These are phyloP conservation scores for Pseudisothecium myosuroides DNA, from an alignment of 225 moss, liverwort and hornwort species.

Conservation along the genomic window DNA sequence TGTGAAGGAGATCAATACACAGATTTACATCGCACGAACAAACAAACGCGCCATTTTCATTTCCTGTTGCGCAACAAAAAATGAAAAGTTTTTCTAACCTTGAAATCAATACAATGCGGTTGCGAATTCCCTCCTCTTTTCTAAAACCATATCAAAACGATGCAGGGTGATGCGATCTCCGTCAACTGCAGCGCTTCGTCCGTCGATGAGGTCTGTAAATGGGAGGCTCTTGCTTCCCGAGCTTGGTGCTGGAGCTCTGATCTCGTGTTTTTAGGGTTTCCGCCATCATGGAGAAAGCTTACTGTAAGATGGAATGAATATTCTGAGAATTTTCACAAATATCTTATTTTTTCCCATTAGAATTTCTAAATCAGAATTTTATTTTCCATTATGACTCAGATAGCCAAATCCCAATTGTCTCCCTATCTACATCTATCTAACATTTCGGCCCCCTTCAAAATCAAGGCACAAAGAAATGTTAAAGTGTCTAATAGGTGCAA, in stretches of 20 bases:
- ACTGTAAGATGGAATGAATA: background rate
- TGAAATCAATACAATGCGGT: background rate
- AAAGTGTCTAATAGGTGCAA: background rate
- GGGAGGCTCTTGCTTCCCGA: background rate
- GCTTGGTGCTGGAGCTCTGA: background rate
- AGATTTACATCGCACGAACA: background rate
- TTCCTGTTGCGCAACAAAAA: background rate
- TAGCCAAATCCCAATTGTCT: background rate
- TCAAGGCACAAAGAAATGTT: too few relatives aligned
- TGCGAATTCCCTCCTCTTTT: background rate
- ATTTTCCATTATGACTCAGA: background rate
- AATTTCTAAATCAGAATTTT: background rate
- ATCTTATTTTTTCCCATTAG: background rate
- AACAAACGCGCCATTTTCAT: background rate
- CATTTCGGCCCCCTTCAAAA: background rate
- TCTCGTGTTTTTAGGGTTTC: background rate
- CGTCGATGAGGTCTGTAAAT: background rate
- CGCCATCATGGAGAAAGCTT: background rate
- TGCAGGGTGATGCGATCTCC: background rate
- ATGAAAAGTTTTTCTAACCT: background rate
- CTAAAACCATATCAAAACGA: too few relatives aligned
- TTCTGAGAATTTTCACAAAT: background rate
- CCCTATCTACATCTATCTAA: background rate
- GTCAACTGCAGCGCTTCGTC: background rate
- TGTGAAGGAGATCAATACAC: background rate